These are phyloP conservation scores for Camellia sinensis DNA, from an alignment of 148 eudicot genomes.

Conservation along the genomic window DNA sequence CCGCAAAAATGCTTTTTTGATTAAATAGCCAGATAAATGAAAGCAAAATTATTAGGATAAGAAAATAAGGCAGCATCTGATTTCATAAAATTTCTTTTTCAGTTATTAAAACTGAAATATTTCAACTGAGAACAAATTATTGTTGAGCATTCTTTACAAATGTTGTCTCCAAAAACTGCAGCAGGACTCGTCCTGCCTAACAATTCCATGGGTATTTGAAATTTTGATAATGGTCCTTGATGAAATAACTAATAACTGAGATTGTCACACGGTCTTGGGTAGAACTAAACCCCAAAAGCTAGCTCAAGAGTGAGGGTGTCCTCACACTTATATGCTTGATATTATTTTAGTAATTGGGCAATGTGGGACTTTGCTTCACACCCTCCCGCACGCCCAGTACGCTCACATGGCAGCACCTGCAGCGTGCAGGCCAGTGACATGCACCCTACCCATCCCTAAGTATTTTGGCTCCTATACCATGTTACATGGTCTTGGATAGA, in stretches of 20 bases:
- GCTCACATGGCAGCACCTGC: no score
- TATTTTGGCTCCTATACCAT: no score
- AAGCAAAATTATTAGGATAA: not conserved
- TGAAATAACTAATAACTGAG: not conserved
- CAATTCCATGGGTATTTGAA: not conserved
- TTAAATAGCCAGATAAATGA: not conserved
- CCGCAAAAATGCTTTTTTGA: not conserved
- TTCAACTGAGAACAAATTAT: not conserved
- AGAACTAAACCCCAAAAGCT: no score
- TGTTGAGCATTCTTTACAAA: not conserved
- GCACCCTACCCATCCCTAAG: no score
- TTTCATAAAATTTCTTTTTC: not conserved
- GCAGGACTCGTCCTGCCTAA: not conserved
- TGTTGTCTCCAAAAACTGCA: not conserved
- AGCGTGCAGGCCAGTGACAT: no score
- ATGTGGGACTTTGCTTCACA: no score
- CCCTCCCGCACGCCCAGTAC: no score
- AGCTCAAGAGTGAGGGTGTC: no score
- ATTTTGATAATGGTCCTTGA: not conserved
- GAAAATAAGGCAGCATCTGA: not conserved
- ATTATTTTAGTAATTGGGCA: no score
- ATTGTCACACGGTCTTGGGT: not conserved
- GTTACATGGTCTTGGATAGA: no score
- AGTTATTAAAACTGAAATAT: not conserved
- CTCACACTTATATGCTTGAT: no score